Percentiles rank a stretch among this genome's conserved stretches.
Conservation (phyloP, 1,284 basidiomycete species). For the Coniferiporia sulphurascens region DNA sequence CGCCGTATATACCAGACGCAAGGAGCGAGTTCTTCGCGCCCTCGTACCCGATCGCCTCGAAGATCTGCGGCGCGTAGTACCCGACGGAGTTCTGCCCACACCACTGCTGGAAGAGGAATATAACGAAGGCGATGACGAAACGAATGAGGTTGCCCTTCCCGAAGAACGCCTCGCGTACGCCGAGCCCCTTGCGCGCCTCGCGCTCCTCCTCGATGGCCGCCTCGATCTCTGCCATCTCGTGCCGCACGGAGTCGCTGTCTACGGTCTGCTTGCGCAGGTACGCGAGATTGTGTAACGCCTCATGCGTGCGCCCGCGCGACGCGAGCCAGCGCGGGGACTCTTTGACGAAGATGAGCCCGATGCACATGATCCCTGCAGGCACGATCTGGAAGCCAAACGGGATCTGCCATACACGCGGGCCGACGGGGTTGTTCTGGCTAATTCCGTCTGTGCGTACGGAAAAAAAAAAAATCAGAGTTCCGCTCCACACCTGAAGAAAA, state of each 20-base stretch:
- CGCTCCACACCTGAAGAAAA: background rate
- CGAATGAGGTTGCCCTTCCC: slow-evolving; percentile 71
- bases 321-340: slow-evolving; percentile 36
- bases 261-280: slow-evolving; percentile 54
- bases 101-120: slow-evolving; percentile 64
- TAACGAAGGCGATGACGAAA: slow-evolving; percentile 63
- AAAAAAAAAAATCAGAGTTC: background rate
- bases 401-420: slow-evolving; percentile 60
- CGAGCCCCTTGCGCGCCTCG: slow-evolving; percentile 49
- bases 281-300: slow-evolving; percentile 33
- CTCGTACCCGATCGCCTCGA: slow-evolving; percentile 65
- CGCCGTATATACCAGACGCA: slow-evolving; percentile 79
- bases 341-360: slow-evolving; percentile 71
- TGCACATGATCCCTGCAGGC: slow-evolving; percentile 71
- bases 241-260: slow-evolving; percentile 45
- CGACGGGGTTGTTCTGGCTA: slow-evolving; percentile 44
- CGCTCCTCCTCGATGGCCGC: slow-evolving; percentile 62
- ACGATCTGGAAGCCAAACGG: slow-evolving; percentile 75
- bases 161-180: slow-evolving; percentile 63
- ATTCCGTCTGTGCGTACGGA: slow-evolving; percentile 47
- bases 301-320: slow-evolving; percentile 31
- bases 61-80: slow-evolving; percentile 77
- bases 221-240: slow-evolving; percentile 59
- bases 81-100: slow-evolving; percentile 57
- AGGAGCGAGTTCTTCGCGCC: slow-evolving; percentile 59